Evolutionary conservation across 495 filamentous ascomycete genomes (phyloP), one percentile per base, ranked within the genome.

Genomic region (Terfezia claveryi): DNA sequence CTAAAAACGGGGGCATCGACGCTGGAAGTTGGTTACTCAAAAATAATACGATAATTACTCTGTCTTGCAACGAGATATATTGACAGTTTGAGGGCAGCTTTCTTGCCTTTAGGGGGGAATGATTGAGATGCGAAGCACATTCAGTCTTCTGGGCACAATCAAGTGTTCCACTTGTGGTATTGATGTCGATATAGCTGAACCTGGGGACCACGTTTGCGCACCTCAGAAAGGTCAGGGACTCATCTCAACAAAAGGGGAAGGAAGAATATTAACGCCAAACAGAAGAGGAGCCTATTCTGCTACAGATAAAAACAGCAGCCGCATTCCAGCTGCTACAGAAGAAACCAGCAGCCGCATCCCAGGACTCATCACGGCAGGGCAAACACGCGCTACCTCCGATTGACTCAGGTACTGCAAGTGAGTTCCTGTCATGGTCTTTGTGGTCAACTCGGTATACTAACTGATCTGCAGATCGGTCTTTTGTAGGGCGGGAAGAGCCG

Each of bases 131-230:
- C 53, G 54, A 36, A 51, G 27, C 12, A 23, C 53, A 17, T 46
- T 46, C 71, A 79, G 76, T 70, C 79, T 88, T 52, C 73, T 98
- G 72, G 87, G 89, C 62, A 80, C 80, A 17, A 87, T 98, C 68
- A 96, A 94, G 78, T 98, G 91, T 72, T 96, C 92, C 52, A 82
- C 74, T 66, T 98, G 91, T 65, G 80, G 79, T 50, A 69, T 71
- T 37, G 78, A 91, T 65, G 86, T 96, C 57, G 84, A 89, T 64
- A 95, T 98, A 60, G 80, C 83, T 9, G 69, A 78, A 62, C 85
- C 96, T 85, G 91, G 87, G 46, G 88, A 98, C 60, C 91, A 98
- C 74, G 67, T 82, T 55, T 66, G 63, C 93, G 85, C 68, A 20
- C 50, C 50, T 23, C n/a, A 12, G 11, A 51, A 51, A 51, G 66